phyloP scores from a whole-genome alignment of 495 filamentous ascomycete genomes.

The Daldinia loculata region DNA sequence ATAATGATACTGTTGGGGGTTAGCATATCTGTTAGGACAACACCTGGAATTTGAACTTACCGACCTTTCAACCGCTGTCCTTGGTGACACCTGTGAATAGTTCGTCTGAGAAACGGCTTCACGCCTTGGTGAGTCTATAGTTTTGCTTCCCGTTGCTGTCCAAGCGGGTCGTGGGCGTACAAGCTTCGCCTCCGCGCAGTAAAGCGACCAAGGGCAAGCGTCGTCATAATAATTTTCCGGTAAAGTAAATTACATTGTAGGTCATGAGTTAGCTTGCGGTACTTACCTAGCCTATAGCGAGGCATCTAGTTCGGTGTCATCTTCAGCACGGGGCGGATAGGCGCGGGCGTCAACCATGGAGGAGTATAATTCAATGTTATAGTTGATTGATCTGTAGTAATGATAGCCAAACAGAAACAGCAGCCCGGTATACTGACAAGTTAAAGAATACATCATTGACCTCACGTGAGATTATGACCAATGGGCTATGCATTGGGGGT shows the following conservation, averaged over 20 bases:
- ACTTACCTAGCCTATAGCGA: not conserved
- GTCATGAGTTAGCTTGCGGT: not conserved
- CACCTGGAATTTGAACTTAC: not conserved
- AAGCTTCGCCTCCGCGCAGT: not conserved
- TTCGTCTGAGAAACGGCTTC: not conserved
- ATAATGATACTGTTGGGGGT: not conserved
- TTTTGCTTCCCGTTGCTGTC: not conserved
- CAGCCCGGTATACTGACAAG: too few relatives aligned
- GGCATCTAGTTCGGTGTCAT: not conserved
- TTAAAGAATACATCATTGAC: too few relatives aligned
- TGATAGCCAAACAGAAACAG: not conserved
- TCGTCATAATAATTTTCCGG: not conserved
- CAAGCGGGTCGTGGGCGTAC: not conserved
- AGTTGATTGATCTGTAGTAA: conserved; percentile 1
- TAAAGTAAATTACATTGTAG: not conserved
- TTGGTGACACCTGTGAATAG: conserved; percentile 7
- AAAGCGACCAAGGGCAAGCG: not conserved
- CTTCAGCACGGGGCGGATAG: not conserved
- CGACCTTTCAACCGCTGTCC: not conserved
- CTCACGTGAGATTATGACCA: not conserved
- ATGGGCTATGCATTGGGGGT: not conserved
- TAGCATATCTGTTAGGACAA: conserved; percentile 10
- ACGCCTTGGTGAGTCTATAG: not conserved
- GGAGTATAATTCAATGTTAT: conserved; percentile 8
- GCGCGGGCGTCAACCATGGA: not conserved